Base-by-base conservation (phyloP, 2,329 filamentous ascomycete species). In the Colletotrichum sp. region DNA sequence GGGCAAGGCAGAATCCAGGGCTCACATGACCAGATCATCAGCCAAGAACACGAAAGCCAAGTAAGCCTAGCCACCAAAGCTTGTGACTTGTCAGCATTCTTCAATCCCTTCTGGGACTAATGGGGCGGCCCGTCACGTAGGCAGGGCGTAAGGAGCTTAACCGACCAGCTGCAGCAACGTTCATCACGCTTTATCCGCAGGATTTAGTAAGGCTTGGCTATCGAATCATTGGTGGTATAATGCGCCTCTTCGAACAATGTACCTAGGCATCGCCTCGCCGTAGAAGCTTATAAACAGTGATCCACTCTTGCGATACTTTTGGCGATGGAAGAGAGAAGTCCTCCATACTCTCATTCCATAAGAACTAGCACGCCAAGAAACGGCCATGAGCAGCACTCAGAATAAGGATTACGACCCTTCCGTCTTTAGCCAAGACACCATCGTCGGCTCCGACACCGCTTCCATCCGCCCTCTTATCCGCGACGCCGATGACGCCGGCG, bases 391-490 rank as follows among this genome's bases (percentile, higher is more conserved):
- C 32, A 73, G 26, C 56, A 48, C 0, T 43, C 30, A 28, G 13
- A 36, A 32, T 21, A 61, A 52, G 24, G 24, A 58, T 5, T 65
- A 69, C 14, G 24, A 16, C 8, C 58, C 69, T 10, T 75, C 69
- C 13, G 48, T 73, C 16, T 64, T 75, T 34, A 75, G 63, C 69
- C 73, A 73, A 64, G 73, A 75, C 16, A 75, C 69, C 7, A n/a
- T 64, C 5, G 14, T 59, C 21, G 69, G 63, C 63, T 75, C 73
- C 63, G 73, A 73, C 63, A 36, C 73, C 13, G 65, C 66, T 48
- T 75, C 73, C 4, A 28, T 59, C 26, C 26, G 30, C 28, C 69
- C 73, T 7, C 73, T 73, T 13, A 16, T 61, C 34, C 63, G 73
- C 48, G 55, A 67, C 12, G 69, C 26, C 26, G 58, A 43, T 64